Conservation (phyloP, 2,329 filamentous ascomycete species). For the Chaetomiaceae sp. region DNA sequence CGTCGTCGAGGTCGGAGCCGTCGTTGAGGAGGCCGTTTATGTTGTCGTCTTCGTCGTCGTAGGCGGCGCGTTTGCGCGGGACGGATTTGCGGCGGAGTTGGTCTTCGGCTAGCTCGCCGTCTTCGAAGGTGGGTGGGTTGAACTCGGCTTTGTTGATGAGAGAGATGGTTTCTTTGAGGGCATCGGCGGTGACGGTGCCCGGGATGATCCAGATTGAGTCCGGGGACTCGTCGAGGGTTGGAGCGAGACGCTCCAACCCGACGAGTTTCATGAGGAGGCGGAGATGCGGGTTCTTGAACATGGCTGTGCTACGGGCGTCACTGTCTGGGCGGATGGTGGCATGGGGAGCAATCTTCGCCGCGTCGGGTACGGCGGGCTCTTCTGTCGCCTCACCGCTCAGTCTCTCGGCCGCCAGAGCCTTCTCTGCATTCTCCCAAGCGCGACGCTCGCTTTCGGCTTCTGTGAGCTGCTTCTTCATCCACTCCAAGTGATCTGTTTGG, state of each 20-base stretch:
- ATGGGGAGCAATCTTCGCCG: slow-evolving; percentile 41
- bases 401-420: slow-evolving; percentile 42
- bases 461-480: slow-evolving; percentile 70
- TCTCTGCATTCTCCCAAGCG: slow-evolving; percentile 70
- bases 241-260: slow-evolving; percentile 59
- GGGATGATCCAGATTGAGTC: slow-evolving; percentile 79
- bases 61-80: slow-evolving; percentile 53
- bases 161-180: slow-evolving; percentile 65
- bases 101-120: slow-evolving; percentile 69
- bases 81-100: slow-evolving; percentile 70
- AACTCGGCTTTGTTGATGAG: slow-evolving; percentile 75
- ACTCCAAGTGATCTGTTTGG: slow-evolving; percentile 69
- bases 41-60: slow-evolving; percentile 65
- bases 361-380: slow-evolving; percentile 29
- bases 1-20: slow-evolving; percentile 39
- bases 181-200: slow-evolving; percentile 55
- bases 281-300: slow-evolving; percentile 87
- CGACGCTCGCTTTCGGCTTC: slow-evolving; percentile 68
- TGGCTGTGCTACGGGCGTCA: slow-evolving; percentile 62
- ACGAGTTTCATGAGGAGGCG: slow-evolving; percentile 77
- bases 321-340: slow-evolving; percentile 59
- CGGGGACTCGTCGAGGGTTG: slow-evolving; percentile 61
- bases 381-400: slow-evolving; percentile 19
- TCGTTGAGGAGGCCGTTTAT: slow-evolving; percentile 44
- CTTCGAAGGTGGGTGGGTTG: slow-evolving; percentile 70